Base-by-base conservation (phyloP, 495 filamentous ascomycete genomes). In the Ramalina intermedia region DNA sequence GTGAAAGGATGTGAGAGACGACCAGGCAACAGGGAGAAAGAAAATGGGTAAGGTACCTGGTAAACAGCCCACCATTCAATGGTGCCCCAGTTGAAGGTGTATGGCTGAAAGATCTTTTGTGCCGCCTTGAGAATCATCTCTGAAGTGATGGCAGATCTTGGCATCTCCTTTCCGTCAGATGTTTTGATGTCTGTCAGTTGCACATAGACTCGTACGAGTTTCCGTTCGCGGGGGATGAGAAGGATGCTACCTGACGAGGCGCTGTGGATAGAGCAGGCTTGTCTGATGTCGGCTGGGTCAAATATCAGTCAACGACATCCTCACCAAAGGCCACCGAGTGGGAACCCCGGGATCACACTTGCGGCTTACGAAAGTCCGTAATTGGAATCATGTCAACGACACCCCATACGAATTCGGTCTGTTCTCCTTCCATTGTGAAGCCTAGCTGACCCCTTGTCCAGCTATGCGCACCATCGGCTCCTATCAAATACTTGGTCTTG, bases 1-100 rank as follows among this genome's bases (percentile, higher is more conserved):
- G 18, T 13, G 20, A 7, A 5, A 18, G 2, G 0, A 0, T 18
- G 7, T 35, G 63, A 4, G 63, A 69, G 26, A 21, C 18, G 18
- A 20, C 18, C 2, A 20, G 18, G 18, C 1, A 20, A 20, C 18
- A 20, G 2, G 18, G 18, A 20, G 18, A 20, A 20, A 20, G 18
- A 20, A 20, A 20, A 20, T 1, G 37, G 7, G 13, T 26, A 7
- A 7, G 17, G 17, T 18, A 59, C 50, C 16, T 52, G 66, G 50
- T 72, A 75, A 6, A 72, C 77, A 2, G 78, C 71, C 76, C 77
- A 82, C 78, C 80, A 84, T 52, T 84, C 79, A 48, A 72, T 76
- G 50, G 78, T 73, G 23, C 73, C 61, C 48, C 76, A 79, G 5
- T 73, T 68, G 5, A 85, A 57, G 37, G 68, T 76, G 55, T 84